Base-by-base conservation (phyloP, 73 alveolate genomes). In the Blepharisma stoltei region DNA sequence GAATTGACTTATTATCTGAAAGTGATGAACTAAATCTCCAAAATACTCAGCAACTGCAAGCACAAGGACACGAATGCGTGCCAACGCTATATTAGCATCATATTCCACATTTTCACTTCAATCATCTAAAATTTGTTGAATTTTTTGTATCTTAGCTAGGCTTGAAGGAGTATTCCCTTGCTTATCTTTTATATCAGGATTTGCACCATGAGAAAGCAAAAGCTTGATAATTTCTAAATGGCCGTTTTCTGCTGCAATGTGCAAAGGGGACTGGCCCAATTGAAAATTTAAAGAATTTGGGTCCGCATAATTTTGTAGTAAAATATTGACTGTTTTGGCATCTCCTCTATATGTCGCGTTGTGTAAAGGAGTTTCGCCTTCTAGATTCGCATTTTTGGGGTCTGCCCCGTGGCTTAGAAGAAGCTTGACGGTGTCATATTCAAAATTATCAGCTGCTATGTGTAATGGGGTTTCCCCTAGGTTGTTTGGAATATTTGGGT, bases 391-490 rank as follows among this genome's bases (percentile, higher is more conserved):
- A 9, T 8, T n/a, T 7, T 69, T 69, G 5, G 41, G 18, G n/a
- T 69, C 65, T 14, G 79, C 79, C 45, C 65, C 55, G 45, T 69
- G 38, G 11, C n/a, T n/a, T 14, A 69, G 4, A 9, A 69, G 41
- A 3, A 69, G 75, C 60, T 69, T 20, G 14, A 53, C 60, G n/a
- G 27, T 69, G 1, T 69, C 65, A 23, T 14, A 69, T 2, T n/a
- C 14, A 44, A 8, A 37, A 69, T 69, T 69, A n/a, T 69, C 79
- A 2, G 45, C 21, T 9, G 79, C 71, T 43, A 18, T 18, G 38
- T 69, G 79, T 1, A 69, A 5, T 7, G 79, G 65, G 41, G 79
- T 69, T 43, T 69, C 79, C 37, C 79, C 79, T 7, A 69, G 60
- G 79, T 69, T 69, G 65, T 69, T 69, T n/a, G 14, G 14, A 14